Conservation (phyloP, 352 stramenopile genomes). For the Phytopythium kandeliae region DNA sequence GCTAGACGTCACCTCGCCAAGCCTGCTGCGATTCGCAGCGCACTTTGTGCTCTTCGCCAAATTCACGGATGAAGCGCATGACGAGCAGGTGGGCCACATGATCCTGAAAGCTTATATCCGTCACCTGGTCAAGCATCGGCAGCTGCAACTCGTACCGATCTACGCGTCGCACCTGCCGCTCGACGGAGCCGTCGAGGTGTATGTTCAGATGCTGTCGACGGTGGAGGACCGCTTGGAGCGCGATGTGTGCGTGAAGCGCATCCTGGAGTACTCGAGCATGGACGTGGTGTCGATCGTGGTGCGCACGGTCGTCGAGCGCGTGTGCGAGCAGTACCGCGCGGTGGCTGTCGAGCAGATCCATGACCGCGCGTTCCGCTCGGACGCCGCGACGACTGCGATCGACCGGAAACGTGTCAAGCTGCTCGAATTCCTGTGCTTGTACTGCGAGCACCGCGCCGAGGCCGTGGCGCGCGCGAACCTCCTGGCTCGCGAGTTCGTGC, state of each 20-base stretch:
- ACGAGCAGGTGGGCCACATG: constrained; percentile 61
- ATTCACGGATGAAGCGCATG: constrained; percentile 64
- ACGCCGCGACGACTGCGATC: constrained; percentile 27
- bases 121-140: constrained; percentile 71
- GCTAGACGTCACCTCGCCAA: constrained; percentile 39
- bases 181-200: constrained; percentile 55
- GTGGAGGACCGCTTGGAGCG: constrained; percentile 63
- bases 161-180: constrained; percentile 65
- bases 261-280: constrained; percentile 60
- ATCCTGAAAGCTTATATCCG: constrained; percentile 83
- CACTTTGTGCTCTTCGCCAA: constrained; percentile 75
- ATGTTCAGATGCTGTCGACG: constrained; percentile 60
- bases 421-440: constrained; percentile 76
- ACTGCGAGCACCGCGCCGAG: constrained; percentile 56
- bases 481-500: constrained; percentile 63
- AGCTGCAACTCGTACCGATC: constrained; percentile 70
- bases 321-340: constrained; percentile 29
- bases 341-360: constrained; percentile 21
- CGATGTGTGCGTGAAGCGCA: constrained; percentile 59
- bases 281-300: constrained; percentile 60
- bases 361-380: constrained; percentile 16
- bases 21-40: constrained; percentile 70
- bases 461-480: constrained; percentile 49
- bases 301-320: constrained; percentile 42
- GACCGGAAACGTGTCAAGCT: constrained; percentile 60